Conservation (phyloP, 1,284 basidiomycete species). For the Sporisorium iseilematis-ciliati region DNA sequence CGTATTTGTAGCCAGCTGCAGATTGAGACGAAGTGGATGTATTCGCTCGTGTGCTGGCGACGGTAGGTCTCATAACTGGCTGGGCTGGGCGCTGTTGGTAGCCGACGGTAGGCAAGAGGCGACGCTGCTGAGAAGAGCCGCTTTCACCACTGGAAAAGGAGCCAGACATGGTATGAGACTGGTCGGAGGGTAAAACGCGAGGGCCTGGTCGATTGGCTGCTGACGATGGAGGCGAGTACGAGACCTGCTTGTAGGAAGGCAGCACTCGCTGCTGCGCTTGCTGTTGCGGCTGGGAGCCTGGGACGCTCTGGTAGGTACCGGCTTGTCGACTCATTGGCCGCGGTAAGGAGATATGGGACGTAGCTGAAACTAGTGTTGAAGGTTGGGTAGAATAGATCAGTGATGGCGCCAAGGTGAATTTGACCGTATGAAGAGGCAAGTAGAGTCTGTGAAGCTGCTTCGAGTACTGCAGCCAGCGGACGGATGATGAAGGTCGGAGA, state of each 20-base stretch:
- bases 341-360: neutral
- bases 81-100: conserved; percentile 20
- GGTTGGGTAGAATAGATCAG: neutral
- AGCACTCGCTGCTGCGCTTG: conserved; percentile 14
- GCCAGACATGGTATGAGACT: conserved; percentile 22
- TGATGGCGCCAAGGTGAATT: neutral
- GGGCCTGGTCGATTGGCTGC: conserved; percentile 11
- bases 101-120: conserved; percentile 19
- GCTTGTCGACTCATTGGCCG: conserved; percentile 25
- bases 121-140: conserved; percentile 20
- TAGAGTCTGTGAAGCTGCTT: neutral
- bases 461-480: neutral
- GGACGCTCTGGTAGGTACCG: conserved; percentile 25
- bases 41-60: conserved; percentile 12
- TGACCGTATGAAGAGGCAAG: too few relatives aligned
- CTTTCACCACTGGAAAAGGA: conserved; percentile 48
- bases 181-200: conserved; percentile 7
- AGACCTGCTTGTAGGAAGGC: conserved; percentile 46
- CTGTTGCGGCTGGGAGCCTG: conserved; percentile 9
- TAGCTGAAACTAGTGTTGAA: neutral
- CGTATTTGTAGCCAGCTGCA: conserved; percentile 25
- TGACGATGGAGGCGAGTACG: conserved; percentile 17
- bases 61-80: neutral
- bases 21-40: conserved; percentile 24
- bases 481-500: neutral